Evolutionary conservation across 106 monocot genomes (phyloP), one percentile per base, ranked within the genome.

Genomic region (Dioscorea zingiberensis): DNA sequence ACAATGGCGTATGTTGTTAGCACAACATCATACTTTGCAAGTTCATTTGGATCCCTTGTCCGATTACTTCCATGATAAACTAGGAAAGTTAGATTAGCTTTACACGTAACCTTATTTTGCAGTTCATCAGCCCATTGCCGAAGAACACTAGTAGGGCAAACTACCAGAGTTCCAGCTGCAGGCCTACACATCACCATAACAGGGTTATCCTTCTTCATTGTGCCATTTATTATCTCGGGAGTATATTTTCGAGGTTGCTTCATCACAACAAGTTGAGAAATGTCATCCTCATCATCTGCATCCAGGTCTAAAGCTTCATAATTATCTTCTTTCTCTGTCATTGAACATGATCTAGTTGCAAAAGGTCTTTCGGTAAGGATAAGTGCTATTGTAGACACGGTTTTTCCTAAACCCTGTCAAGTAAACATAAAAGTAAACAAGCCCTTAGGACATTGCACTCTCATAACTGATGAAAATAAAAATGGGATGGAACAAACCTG

Each of bases 41-140:
- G 90, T 27, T 91, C 95, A 71, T 76, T 47, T 6, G 91, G 87
- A 79, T 91, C 88, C 68, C 77, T 91, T 59, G 95, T 91, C 32
- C 95, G 77, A 49, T 85, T 84, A 79, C 88, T 77, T 62, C 95
- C 95, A 79, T 95, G 88, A 76, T 95, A 91, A 23, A 95, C 60
- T 25, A 95, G 63, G 77, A 79, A 81, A 16, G 95, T 81, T 57
- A 95, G 63, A 59, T 91, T 85, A 7, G 85, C 91, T 25, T 79
- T 69, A 27, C 68, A 66, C 21, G 78, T 79, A 60, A 95, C 90
- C 78, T 91, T 95, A 8, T 68, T 83, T 65, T 74, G 60, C 55
- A 95, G 76, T 72, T 95, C 95, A 0, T 83, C 88, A 60, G 87
- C 95, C 95, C 95, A 95, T 59, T 95, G 95, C 15, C 95, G 82